phyloP scores from a whole-genome alignment of 805 yeast species.

The Nakazawaea populi region DNA sequence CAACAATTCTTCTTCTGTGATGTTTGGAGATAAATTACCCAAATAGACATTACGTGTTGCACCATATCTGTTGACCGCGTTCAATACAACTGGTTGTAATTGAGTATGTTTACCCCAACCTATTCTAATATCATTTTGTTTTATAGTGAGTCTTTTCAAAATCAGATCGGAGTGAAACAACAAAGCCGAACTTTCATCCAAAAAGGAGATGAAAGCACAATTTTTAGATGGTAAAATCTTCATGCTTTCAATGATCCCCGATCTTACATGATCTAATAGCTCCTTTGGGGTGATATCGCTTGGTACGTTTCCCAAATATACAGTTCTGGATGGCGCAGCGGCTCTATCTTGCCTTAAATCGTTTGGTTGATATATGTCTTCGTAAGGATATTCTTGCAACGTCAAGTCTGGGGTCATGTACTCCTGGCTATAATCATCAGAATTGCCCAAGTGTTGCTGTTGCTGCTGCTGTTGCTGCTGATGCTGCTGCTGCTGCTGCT shows the following conservation, averaged over 20 bases:
- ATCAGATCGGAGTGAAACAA: constrained; percentile 92
- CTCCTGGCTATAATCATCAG: not conserved
- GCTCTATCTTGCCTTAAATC: constrained; percentile 11
- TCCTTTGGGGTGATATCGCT: constrained; percentile 74
- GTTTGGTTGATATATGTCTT: constrained; percentile 2
- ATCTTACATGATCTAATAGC: constrained; percentile 81
- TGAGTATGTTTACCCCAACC: constrained; percentile 91
- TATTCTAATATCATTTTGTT: constrained; percentile 74
- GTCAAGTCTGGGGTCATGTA: not conserved
- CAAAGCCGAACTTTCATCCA: constrained; percentile 83
- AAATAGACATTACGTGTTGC: constrained; percentile 93
- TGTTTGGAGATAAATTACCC: constrained; percentile 64
- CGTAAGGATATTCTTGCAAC: constrained; percentile 2
- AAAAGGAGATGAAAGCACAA: constrained; percentile 87
- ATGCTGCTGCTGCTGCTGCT: not conserved
- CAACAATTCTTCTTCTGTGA: constrained; percentile 55
- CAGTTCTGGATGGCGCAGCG: constrained; percentile 73
- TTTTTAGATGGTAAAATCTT: constrained; percentile 74
- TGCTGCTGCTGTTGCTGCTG: constrained; percentile 1
- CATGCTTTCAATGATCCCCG: constrained; percentile 82
- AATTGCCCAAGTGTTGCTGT: not conserved
- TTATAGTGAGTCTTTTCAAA: constrained; percentile 72
- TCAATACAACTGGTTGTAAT: constrained; percentile 66
- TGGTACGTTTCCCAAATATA: constrained; percentile 86
- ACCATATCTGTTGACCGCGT: constrained; percentile 74